A percentile compares a stretch with the other conserved stretches of the same genome.
Conservation (phyloP, 1,284 basidiomycete species). For the Somion occarium region DNA sequence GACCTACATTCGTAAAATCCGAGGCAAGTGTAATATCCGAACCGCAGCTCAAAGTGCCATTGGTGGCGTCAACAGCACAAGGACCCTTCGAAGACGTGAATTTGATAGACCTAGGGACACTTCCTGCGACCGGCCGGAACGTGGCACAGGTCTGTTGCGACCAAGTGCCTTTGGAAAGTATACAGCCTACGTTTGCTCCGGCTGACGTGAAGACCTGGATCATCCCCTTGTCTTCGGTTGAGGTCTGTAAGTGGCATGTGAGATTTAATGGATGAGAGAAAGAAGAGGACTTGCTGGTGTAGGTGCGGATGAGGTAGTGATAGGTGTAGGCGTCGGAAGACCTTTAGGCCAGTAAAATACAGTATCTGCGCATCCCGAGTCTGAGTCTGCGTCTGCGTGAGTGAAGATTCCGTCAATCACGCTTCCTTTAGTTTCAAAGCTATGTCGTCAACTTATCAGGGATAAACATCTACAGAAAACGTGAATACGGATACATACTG, state of each 20-base stretch:
- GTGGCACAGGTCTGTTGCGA: conserved; percentile 12
- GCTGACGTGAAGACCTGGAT: conserved; percentile 11
- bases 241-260: conserved; percentile 2
- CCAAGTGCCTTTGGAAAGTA: conserved; percentile 12
- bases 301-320: conserved; percentile 7
- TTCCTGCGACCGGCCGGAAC: conserved; percentile 8
- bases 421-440: conserved; percentile 11
- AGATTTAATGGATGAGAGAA: neutral
- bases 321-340: conserved; percentile 8
- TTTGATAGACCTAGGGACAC: conserved; percentile 5
- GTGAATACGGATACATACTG: neutral
- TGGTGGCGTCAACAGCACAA: conserved; percentile 8
- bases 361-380: conserved; percentile 6
- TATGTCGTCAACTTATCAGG: neutral
- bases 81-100: conserved; percentile 10
- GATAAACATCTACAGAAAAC: neutral
- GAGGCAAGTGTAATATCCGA: conserved; percentile 1
- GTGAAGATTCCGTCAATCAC: conserved; percentile 10
- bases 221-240: conserved; percentile 10
- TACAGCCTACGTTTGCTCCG: conserved; percentile 10
- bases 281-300: conserved; percentile 1
- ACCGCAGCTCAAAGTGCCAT: conserved; percentile 7
- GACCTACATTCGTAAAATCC: conserved; percentile 8
- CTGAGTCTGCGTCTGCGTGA: conserved; percentile 10
- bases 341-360: conserved; percentile 13